Evolutionary conservation across 306 rosid species (phyloP).

Genomic region (Gastrolobium villosum): DNA sequence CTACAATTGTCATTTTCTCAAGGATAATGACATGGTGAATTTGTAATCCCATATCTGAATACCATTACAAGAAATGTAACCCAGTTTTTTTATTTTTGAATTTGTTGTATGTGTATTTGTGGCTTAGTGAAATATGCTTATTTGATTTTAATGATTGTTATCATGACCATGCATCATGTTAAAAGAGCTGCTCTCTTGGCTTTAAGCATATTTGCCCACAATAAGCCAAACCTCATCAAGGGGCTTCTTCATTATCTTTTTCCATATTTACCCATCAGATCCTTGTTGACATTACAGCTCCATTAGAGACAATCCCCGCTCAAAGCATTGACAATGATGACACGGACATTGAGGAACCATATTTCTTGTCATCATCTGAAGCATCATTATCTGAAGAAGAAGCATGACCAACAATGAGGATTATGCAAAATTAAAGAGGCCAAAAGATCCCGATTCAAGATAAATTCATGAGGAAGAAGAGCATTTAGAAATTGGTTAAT

Average conservation of each 20-base stretch:
- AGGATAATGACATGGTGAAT: conserved; percentile 92
- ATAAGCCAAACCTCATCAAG: conserved; percentile 94
- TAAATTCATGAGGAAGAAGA: too few species aligned
- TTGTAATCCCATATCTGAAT: conserved; percentile 33
- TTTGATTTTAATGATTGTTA: conserved; percentile 51
- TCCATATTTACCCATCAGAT: conserved; percentile 43
- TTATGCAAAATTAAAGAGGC: too few species aligned
- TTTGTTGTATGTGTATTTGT: conserved; percentile 2
- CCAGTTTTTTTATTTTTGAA: not conserved
- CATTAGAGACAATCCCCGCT: too few species aligned
- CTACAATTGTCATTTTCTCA: conserved; percentile 96
- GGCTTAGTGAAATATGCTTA: conserved; percentile 38
- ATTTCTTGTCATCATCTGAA: too few species aligned
- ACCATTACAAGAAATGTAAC: conserved; percentile 13
- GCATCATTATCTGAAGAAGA: too few species aligned
- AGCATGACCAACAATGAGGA: too few species aligned
- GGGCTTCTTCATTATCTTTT: conserved; percentile 93
- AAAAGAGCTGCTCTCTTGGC: conserved; percentile 99
- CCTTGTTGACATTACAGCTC: too few species aligned
- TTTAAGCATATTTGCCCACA: conserved; percentile 96
- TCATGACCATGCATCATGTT: conserved; percentile 77
- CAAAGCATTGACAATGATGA: too few species aligned
- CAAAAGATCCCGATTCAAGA: too few species aligned
- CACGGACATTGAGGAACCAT: too few species aligned
- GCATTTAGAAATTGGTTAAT: too few species aligned